Evolutionary conservation across 2,329 filamentous ascomycete genomes (phyloP).

Genomic region (Akanthomyces dipterigenus): DNA sequence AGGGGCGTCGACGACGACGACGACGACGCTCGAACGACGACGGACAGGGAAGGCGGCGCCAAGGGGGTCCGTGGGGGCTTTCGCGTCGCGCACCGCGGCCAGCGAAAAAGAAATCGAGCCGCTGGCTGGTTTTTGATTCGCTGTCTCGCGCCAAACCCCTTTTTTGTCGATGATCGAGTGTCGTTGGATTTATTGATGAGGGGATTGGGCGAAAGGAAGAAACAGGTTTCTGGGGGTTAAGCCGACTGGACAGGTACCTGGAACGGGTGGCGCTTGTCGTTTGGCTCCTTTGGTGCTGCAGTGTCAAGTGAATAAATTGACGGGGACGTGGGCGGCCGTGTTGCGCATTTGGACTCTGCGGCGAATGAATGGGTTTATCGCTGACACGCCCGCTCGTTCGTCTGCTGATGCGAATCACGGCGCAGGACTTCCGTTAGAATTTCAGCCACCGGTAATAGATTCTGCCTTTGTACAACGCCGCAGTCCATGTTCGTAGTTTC

Average conservation of each 20-base stretch:
- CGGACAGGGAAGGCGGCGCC: not conserved
- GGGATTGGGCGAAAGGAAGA: not conserved
- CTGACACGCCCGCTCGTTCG: not conserved
- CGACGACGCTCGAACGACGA: not conserved
- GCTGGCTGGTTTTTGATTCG: not conserved
- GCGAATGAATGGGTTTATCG: not conserved
- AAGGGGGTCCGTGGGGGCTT: not conserved
- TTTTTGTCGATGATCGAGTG: not conserved
- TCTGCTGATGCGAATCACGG: not conserved
- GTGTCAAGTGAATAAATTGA: not conserved
- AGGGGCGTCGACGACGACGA: not conserved
- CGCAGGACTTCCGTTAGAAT: not conserved
- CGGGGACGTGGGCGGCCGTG: not conserved
- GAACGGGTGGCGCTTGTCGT: not conserved
- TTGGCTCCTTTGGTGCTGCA: not conserved
- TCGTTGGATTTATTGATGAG: not conserved
- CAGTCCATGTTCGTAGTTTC: not conserved
- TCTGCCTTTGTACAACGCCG: not conserved
- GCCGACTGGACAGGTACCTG: not conserved
- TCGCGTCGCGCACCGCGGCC: constrained; percentile 1
- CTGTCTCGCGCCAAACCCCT: not conserved
- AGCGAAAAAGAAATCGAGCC: not conserved
- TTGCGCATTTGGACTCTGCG: not conserved
- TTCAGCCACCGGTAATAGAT: not conserved
- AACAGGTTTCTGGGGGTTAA: not conserved